These are phyloP conservation scores for Auricularia auricula-judae DNA, from an alignment of 768 basidiomycete species.

Conservation along the genomic window DNA sequence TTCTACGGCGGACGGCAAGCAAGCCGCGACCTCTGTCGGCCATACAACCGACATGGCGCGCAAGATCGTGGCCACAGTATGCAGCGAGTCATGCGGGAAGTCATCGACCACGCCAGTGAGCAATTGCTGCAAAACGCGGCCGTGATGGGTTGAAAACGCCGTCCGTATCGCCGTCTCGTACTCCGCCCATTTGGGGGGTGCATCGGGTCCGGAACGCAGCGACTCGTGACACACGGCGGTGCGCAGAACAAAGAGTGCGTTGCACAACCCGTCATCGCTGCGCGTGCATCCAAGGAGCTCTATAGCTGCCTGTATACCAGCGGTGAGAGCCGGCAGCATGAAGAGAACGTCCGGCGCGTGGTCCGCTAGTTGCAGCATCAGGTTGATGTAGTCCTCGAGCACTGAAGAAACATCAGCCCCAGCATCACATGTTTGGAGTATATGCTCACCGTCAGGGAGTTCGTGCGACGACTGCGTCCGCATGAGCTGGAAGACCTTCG, in stretches of 20 bases:
- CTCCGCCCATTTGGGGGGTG: slow-evolving; percentile 47
- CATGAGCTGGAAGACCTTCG: slow-evolving; percentile 55
- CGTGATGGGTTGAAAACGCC: slow-evolving; percentile 61
- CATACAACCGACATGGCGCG: slow-evolving; percentile 56
- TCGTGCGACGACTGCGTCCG: slow-evolving; percentile 57
- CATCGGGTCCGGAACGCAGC: slow-evolving; percentile 33
- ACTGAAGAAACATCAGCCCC: slow-evolving; percentile 36
- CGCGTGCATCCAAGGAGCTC: slow-evolving; percentile 74
- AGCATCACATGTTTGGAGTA: neutral
- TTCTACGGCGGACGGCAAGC: slow-evolving; percentile 64
- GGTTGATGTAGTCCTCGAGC: slow-evolving; percentile 86
- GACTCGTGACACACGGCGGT: slow-evolving; percentile 66
- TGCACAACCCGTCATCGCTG: slow-evolving; percentile 62
- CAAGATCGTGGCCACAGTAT: slow-evolving; percentile 67
- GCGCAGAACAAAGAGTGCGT: slow-evolving; percentile 72
- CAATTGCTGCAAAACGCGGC: slow-evolving; percentile 54
- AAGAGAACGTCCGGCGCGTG: slow-evolving; percentile 68
- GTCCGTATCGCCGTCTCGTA: slow-evolving; percentile 53
- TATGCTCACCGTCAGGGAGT: slow-evolving; percentile 74
- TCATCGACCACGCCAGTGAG: slow-evolving; percentile 73
- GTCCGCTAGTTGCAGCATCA: slow-evolving; percentile 58
- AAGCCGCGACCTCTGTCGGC: slow-evolving; percentile 54
- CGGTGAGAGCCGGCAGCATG: slow-evolving; percentile 63
- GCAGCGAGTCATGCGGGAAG: slow-evolving; percentile 78
- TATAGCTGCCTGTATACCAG: slow-evolving; percentile 67